Percentiles rank a stretch among this genome's conserved stretches.
These are phyloP conservation scores for Ophiorrhiza pumila DNA, from an alignment of 257 asterid species.

Conservation along the genomic window DNA sequence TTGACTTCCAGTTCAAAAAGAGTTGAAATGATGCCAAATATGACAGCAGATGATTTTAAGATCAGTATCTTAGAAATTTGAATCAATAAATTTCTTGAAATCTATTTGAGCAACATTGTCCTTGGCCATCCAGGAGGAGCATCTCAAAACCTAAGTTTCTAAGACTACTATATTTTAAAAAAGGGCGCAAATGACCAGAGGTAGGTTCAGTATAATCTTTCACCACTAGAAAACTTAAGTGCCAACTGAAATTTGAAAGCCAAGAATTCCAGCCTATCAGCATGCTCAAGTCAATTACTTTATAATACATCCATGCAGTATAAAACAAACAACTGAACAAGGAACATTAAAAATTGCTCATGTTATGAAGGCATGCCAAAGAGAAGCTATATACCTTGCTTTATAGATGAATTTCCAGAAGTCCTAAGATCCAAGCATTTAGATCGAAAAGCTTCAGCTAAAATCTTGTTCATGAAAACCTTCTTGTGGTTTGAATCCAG, in stretches of 20 bases:
- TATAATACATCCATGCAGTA: neutral
- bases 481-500: constrained; percentile 33
- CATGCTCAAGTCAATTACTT: neutral
- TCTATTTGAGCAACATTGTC: neutral
- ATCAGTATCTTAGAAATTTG: neutral
- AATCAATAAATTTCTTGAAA: neutral
- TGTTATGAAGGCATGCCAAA: constrained; percentile 9
- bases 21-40: neutral
- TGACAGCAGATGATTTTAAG: neutral
- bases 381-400: constrained; percentile 47
- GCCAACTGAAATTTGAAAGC: neutral
- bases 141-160: neutral
- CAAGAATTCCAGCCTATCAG: neutral
- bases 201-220: neutral
- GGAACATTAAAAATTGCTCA: neutral
- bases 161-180: neutral
- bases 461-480: constrained; percentile 43
- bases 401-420: constrained; percentile 37
- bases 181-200: neutral
- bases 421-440: constrained; percentile 45
- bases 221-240: neutral
- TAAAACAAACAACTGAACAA: neutral
- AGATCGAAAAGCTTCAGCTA: constrained; percentile 52
- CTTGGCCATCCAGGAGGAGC: neutral
- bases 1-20: neutral